Percentiles rank a stretch among this genome's conserved stretches.
Evolutionary conservation across 768 basidiomycete genomes (phyloP).

Genomic region (Podaxis sp.): DNA sequence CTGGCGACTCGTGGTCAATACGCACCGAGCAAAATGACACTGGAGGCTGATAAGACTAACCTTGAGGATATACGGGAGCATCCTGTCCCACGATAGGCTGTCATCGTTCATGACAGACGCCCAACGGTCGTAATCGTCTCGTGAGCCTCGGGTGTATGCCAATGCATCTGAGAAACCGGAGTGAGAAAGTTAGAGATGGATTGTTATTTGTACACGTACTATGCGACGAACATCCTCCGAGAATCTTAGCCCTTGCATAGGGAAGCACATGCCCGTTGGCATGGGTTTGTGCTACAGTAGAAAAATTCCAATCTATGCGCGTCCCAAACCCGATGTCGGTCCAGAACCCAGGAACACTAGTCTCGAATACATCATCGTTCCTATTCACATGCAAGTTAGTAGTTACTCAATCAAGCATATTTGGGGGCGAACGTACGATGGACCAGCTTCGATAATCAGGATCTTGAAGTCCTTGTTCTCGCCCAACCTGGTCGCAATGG

Average conservation of each 20-base stretch:
- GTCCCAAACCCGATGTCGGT: neutral
- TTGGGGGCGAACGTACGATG: constrained; percentile 6
- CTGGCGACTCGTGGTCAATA: neutral
- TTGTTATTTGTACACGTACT: constrained; percentile 12
- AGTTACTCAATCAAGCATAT: no score
- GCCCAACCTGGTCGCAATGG: constrained; percentile 17
- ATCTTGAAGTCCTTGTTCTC: constrained; percentile 15
- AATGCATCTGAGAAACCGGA: neutral
- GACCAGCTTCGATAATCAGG: constrained; percentile 19
- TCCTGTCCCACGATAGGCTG: constrained; percentile 11
- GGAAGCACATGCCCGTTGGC: constrained; percentile 18
- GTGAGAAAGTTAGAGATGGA: neutral
- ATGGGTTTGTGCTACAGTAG: constrained; percentile 16
- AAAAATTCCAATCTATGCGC: constrained; percentile 18
- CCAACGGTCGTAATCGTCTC: constrained; percentile 8
- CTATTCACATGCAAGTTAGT: neutral
- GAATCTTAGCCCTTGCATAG: constrained; percentile 20
- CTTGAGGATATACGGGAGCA: constrained; percentile 9
- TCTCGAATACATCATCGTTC: constrained; percentile 9
- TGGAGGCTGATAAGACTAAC: neutral
- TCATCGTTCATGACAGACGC: constrained; percentile 6
- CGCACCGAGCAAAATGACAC: neutral
- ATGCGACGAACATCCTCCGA: constrained; percentile 25
- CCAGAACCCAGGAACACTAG: neutral
- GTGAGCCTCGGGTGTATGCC: constrained; percentile 9